phyloP scores from a whole-genome alignment of 257 asterid genomes.

The Orobanche coerulescens region DNA sequence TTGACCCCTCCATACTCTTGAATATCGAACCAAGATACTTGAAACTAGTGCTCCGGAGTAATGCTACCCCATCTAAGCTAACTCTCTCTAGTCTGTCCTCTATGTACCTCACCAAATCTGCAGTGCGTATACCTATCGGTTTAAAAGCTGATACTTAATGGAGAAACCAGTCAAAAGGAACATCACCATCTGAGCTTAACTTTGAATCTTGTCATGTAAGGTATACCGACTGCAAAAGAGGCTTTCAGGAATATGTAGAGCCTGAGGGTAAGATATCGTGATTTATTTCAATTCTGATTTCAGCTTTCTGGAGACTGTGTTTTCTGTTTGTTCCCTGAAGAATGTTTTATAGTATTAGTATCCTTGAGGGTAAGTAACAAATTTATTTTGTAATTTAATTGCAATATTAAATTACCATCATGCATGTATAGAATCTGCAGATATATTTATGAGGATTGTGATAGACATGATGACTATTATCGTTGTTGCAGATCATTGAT shows the following conservation, averaged over 20 bases:
- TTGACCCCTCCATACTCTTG: too few relatives aligned
- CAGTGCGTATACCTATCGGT: too few relatives aligned
- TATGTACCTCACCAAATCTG: too few relatives aligned
- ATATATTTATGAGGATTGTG: not conserved
- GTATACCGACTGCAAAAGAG: not conserved
- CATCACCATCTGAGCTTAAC: not conserved
- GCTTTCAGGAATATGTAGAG: not conserved
- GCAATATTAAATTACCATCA: too few relatives aligned
- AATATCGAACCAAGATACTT: too few relatives aligned
- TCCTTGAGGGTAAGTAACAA: not conserved
- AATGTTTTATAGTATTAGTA: not conserved
- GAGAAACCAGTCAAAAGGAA: not conserved
- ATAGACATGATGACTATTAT: conserved; percentile 17
- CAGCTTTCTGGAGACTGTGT: not conserved
- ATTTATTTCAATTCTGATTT: not conserved
- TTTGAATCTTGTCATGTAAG: not conserved
- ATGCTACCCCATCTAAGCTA: too few relatives aligned
- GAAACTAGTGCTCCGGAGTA: too few relatives aligned
- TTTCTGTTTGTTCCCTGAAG: not conserved
- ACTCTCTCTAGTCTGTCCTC: too few relatives aligned
- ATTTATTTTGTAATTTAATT: not conserved
- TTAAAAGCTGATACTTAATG: not conserved
- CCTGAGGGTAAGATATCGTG: not conserved
- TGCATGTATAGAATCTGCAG: not conserved
- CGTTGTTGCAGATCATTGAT: conserved; percentile 68